Evolutionary conservation across 345 rosid species (phyloP).

Genomic region (Turritis glabra): DNA sequence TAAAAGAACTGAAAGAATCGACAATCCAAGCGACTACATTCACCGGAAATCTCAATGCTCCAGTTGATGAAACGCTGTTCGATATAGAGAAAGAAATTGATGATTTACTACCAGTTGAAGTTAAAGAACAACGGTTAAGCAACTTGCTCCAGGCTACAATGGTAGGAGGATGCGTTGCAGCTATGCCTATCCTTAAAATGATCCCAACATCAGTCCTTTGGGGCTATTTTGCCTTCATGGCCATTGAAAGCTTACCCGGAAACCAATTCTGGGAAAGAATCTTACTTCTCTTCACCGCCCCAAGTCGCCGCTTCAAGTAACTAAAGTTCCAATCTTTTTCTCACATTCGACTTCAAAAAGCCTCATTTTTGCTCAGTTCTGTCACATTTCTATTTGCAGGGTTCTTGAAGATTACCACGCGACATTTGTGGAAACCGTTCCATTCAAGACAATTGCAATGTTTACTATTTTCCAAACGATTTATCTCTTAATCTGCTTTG

Average conservation of each 20-base stretch:
- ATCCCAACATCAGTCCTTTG: conserved; percentile 97
- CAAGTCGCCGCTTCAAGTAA: conserved; percentile 94
- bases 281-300: conserved; percentile 85
- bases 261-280: conserved; percentile 99
- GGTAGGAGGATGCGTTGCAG: conserved; percentile 90
- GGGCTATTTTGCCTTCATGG: conserved; percentile 99
- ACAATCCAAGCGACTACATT: conserved; percentile 79
- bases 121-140: conserved; percentile 96
- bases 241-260: conserved; percentile 95
- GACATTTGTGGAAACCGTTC: conserved; percentile 89
- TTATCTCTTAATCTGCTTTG: conserved; percentile 82
- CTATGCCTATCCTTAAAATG: conserved; percentile 92
- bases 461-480: conserved; percentile 82
- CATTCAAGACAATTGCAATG: conserved; percentile 75
- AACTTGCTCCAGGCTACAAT: conserved; percentile 86
- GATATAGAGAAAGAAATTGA: conserved; percentile 89
- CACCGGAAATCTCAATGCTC: conserved; percentile 76
- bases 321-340: not conserved
- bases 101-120: conserved; percentile 85
- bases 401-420: conserved; percentile 84
- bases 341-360: conserved; percentile 32
- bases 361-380: not conserved
- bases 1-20: conserved; percentile 88
- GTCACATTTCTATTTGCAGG: conserved; percentile 43
- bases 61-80: conserved; percentile 79